Percentiles rank a stretch among this genome's conserved stretches.
phyloP scores from a whole-genome alignment of 1,284 basidiomycete species.

The Farysia itapuensis region DNA sequence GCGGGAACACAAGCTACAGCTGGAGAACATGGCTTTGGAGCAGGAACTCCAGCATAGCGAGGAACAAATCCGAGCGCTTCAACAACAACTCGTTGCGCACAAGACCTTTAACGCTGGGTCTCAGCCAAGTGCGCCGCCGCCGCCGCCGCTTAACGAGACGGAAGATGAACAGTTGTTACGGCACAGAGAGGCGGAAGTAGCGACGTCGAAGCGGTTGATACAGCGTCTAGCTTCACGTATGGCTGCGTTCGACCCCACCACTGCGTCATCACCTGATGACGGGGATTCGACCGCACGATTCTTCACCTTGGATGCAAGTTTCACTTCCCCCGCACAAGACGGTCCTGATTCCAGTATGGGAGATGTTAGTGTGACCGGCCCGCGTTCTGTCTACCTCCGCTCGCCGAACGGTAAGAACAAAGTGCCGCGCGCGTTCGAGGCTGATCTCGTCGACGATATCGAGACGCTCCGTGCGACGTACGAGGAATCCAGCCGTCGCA shows the following conservation, averaged over 20 bases:
- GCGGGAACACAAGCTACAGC: conserved; percentile 8
- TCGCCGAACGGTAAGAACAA: conserved; percentile 12
- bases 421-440: conserved; percentile 1
- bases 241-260: conserved; percentile 1
- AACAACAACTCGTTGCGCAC: too few relatives aligned
- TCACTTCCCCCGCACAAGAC: conserved; percentile 14
- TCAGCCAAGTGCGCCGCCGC: too few relatives aligned
- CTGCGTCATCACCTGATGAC: neutral
- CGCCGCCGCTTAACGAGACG: too few relatives aligned
- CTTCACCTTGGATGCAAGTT: conserved; percentile 15
- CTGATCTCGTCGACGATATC: conserved; percentile 27
- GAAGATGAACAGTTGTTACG: too few relatives aligned
- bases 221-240: conserved; percentile 5
- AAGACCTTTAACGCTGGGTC: too few relatives aligned
- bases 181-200: conserved; percentile 4
- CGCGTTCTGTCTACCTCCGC: conserved; percentile 3
- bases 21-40: conserved; percentile 14
- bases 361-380: conserved; percentile 5
- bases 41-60: conserved; percentile 5
- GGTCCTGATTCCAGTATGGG: too few relatives aligned
- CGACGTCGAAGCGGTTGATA: conserved; percentile 6
- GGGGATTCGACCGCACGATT: too few relatives aligned
- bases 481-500: conserved; percentile 3
- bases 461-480: conserved; percentile 1
- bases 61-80: neutral